phyloP scores from a whole-genome alignment of 306 rosid genomes.

The Abrus precatorius region DNA sequence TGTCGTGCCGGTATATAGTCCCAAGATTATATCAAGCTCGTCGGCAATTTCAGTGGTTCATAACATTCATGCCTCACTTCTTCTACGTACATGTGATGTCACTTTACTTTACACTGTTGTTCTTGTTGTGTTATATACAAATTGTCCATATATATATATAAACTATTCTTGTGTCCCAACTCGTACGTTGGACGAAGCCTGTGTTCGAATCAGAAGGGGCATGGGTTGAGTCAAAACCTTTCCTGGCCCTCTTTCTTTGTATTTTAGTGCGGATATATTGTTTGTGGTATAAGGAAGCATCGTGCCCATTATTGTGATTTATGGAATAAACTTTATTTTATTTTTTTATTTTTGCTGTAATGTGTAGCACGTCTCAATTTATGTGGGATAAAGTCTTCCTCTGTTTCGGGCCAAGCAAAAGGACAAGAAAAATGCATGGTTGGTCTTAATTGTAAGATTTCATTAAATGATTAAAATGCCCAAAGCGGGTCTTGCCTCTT shows the following conservation, averaged over 20 bases:
- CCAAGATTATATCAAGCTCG: not conserved
- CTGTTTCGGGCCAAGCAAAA: conserved; percentile 15
- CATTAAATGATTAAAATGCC: not conserved
- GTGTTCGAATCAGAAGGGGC: conserved; percentile 2
- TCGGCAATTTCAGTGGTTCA: conserved; percentile 30
- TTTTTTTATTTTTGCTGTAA: not conserved
- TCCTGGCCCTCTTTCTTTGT: conserved; percentile 27
- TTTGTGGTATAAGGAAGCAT: conserved; percentile 42
- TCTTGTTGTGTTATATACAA: not conserved
- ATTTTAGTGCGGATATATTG: conserved; percentile 11
- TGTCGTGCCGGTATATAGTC: conserved; percentile 66
- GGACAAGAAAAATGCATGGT: conserved; percentile 11
- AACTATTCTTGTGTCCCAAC: conserved; percentile 34
- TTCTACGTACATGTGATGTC: not conserved
- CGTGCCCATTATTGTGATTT: conserved; percentile 40
- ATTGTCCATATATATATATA: not conserved
- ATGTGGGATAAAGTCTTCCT: conserved; percentile 20
- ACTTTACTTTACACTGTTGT: not conserved
- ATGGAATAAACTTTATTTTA: not conserved
- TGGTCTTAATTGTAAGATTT: not conserved
- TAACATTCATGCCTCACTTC: not conserved
- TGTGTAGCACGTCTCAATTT: not conserved
- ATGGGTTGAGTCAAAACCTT: conserved; percentile 21
- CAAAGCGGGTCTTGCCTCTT: not conserved
- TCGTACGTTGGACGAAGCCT: not conserved